Percentiles rank a stretch among this genome's conserved stretches.
Evolutionary conservation across 2,329 filamentous ascomycete genomes (phyloP).

Genomic region (Fusarium sp.): DNA sequence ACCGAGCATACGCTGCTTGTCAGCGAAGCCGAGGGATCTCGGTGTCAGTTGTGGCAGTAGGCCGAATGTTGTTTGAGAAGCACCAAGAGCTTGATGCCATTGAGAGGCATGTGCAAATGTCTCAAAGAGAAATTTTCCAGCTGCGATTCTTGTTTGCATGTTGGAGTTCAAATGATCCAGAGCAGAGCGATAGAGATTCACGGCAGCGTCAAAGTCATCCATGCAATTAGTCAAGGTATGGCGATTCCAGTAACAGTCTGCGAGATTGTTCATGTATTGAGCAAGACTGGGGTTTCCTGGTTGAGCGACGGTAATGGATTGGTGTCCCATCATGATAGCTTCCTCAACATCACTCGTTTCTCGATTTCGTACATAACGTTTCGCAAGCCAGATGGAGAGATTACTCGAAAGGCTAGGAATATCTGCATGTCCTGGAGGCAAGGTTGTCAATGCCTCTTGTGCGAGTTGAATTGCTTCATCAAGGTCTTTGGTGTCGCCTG

Average conservation of each 20-base stretch:
- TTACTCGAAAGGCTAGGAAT: fast-evolving
- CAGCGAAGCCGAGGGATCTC: neutral
- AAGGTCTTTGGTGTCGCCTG: fast-evolving
- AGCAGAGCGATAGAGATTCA: neutral
- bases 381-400: neutral
- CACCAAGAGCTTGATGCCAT: neutral
- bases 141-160: neutral
- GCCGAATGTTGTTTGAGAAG: neutral
- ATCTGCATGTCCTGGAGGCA: fast-evolving
- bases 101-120: neutral
- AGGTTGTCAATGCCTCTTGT: fast-evolving
- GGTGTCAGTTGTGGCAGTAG: neutral
- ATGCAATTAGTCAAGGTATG: neutral
- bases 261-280: neutral
- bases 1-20: neutral
- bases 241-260: neutral
- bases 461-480: neutral
- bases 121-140: neutral
- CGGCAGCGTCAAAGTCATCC: neutral
- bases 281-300: neutral
- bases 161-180: neutral
- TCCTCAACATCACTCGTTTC: fast-evolving
- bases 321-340: neutral
- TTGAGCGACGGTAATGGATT: fast-evolving
- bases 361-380: fast-evolving